Conservation (phyloP, 2,329 filamentous ascomycete genomes). For the Thelonectria olida region DNA sequence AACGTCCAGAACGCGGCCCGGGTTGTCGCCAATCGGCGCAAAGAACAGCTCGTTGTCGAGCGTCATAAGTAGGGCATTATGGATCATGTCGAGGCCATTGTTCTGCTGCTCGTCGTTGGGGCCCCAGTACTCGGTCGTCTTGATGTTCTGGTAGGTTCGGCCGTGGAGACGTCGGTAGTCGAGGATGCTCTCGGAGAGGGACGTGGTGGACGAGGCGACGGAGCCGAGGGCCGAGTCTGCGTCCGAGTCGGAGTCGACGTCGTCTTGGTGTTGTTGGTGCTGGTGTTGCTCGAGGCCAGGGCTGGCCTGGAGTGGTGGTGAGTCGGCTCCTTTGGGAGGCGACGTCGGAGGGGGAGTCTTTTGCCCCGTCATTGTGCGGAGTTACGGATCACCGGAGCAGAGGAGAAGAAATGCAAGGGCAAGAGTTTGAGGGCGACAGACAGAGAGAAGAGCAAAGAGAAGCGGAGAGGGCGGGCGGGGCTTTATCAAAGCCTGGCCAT, state of each 20-base stretch:
- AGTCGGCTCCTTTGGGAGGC: neutral
- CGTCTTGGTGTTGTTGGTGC: neutral
- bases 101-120: slow-evolving; percentile 41
- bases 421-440: too few species aligned
- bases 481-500: too few species aligned
- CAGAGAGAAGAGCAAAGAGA: too few species aligned
- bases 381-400: too few species aligned
- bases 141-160: slow-evolving; percentile 29
- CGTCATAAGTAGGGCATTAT: slow-evolving; percentile 36
- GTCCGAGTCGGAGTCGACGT: slow-evolving; percentile 3
- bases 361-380: neutral
- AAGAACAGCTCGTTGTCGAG: slow-evolving; percentile 37
- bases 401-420: too few species aligned
- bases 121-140: slow-evolving; percentile 35
- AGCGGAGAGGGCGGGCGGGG: too few species aligned
- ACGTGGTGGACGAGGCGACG: slow-evolving; percentile 17
- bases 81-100: slow-evolving; percentile 37
- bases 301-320: too few species aligned
- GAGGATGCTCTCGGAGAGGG: slow-evolving; percentile 29
- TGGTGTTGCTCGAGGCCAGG: too few species aligned
- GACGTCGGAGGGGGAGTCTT: neutral
- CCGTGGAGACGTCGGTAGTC: slow-evolving; percentile 28
- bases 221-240: slow-evolving; percentile 12
- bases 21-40: slow-evolving; percentile 34
- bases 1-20: slow-evolving; percentile 52